Evolutionary conservation across 768 basidiomycete genomes (phyloP), one percentile per base, ranked within the genome.

Genomic region (Rhodotorula paludigena): DNA sequence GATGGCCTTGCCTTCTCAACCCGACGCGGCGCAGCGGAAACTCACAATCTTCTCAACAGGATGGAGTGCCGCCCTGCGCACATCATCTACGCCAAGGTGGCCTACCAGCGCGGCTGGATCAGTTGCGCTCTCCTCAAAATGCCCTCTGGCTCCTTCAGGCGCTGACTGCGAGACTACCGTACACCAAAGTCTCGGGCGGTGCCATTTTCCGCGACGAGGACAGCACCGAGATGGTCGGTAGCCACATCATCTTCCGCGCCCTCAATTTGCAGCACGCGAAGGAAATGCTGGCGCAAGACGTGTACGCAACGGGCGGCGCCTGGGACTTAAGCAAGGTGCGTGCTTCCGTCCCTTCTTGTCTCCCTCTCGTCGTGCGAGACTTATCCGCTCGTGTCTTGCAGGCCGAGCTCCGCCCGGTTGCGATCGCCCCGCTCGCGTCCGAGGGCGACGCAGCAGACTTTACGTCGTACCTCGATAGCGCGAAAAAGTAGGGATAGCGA

Each of bases 161-260:
- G n/a, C n/a, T n/a, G n/a, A n/a, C n/a, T n/a, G n/a, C n/a, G n/a
- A n/a, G 25, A 41, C 23, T n/a, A 12, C 38, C 25, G 7, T 2
- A 15, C 18, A 5, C 21, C 41, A 20, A 5, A 71, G 69, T 71
- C 30, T 55, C 56, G 48, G 69, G 60, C n/a, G 69, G 69, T 32
- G 69, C 69, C n/a, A 71, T 60, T 20, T 71, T 71, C 42, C 45
- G 38, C 23, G 64, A 60, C 52, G 69, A 71, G 28, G 11, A 57
- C 1, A 23, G 41, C n/a, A 15, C 38, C 14, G 62, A 63, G 61
- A 71, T 71, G 69, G 63, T 60, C 23, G 69, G 69, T 2, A 55
- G 51, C 20, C 66, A 58, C 57, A 60, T 71, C 61, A 41, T 71
- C 39, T 14, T 71, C 18, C 51, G 69, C 10, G 69, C 63, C 23